These are phyloP conservation scores for Juglanconis sp. DNA, from an alignment of 2,329 filamentous ascomycete genomes.

Conservation along the genomic window DNA sequence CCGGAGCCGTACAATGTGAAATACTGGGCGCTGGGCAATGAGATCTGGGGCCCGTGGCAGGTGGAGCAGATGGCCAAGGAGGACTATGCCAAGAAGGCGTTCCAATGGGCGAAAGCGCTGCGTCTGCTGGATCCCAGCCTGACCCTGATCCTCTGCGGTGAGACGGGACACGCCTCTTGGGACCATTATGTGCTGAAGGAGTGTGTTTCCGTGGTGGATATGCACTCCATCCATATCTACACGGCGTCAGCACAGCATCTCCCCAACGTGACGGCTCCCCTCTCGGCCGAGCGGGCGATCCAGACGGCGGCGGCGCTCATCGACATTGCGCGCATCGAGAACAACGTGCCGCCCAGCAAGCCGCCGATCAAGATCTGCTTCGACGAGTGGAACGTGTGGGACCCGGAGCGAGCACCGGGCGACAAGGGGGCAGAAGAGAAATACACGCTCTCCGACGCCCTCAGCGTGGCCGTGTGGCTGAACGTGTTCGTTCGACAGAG, in stretches of 20 bases:
- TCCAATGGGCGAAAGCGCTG: conserved; percentile 69
- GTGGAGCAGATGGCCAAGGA: conserved; percentile 67
- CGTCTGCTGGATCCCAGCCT: conserved; percentile 69
- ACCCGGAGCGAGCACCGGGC: conserved; percentile 67
- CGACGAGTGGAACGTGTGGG: conserved; percentile 85
- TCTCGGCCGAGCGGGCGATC: conserved; percentile 70
- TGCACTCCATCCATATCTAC: conserved; percentile 81
- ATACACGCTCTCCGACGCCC: conserved; percentile 71
- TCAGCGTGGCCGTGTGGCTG: conserved; percentile 72
- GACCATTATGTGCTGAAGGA: conserved; percentile 71
- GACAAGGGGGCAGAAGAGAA: conserved; percentile 69
- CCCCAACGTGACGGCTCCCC: conserved; percentile 57
- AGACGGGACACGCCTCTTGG: conserved; percentile 67
- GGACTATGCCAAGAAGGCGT: conserved; percentile 65
- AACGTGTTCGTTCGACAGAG: conserved; percentile 75
- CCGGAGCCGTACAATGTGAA: conserved; percentile 76
- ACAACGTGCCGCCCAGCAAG: conserved; percentile 56
- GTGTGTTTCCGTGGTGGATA: conserved; percentile 66
- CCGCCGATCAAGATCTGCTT: conserved; percentile 71
- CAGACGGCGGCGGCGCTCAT: conserved; percentile 66
- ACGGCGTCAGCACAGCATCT: conserved; percentile 55
- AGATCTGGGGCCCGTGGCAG: conserved; percentile 66
- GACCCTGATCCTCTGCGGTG: conserved; percentile 69
- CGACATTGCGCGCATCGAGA: conserved; percentile 70
- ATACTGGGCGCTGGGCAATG: conserved; percentile 84